phyloP scores from a whole-genome alignment of 331 rosid species.

The Phaseolus coccineus region DNA sequence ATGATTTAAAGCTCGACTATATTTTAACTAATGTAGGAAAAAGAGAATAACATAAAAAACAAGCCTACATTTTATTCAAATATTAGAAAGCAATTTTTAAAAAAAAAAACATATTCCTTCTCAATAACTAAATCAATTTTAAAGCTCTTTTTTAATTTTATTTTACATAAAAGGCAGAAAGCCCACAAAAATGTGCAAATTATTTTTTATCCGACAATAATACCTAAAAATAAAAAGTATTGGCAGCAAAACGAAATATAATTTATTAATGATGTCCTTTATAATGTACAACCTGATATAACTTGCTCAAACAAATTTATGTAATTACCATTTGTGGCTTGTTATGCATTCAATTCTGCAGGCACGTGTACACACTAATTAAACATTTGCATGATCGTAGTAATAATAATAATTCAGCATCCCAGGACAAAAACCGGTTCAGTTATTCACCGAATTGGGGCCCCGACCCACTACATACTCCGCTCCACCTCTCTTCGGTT shows the following conservation, averaged over 20 bases:
- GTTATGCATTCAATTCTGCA: slow-evolving; percentile 19
- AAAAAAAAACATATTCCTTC: background rate
- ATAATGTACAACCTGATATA: slow-evolving; percentile 25
- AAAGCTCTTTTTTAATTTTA: background rate
- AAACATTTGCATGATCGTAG: slow-evolving; percentile 28
- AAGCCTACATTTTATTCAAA: background rate
- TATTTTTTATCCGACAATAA: background rate
- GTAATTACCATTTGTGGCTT: background rate
- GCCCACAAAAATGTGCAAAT: background rate
- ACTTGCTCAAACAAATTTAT: slow-evolving; percentile 29
- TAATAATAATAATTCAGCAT: background rate
- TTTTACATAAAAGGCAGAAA: background rate
- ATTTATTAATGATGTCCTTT: slow-evolving; percentile 2
- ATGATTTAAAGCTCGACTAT: background rate
- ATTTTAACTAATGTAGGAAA: background rate
- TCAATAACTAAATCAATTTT: background rate
- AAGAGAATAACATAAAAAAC: background rate
- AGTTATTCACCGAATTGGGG: slow-evolving; percentile 41
- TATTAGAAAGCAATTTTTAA: background rate
- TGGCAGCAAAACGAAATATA: background rate
- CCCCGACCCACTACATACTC: slow-evolving; percentile 57
- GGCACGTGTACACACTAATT: background rate
- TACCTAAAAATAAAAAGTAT: background rate
- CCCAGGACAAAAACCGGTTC: background rate
- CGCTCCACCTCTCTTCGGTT: slow-evolving; percentile 54